Conservation (phyloP, 192 early-diverging fungal species). For the Umbelopsis ramanniana region DNA sequence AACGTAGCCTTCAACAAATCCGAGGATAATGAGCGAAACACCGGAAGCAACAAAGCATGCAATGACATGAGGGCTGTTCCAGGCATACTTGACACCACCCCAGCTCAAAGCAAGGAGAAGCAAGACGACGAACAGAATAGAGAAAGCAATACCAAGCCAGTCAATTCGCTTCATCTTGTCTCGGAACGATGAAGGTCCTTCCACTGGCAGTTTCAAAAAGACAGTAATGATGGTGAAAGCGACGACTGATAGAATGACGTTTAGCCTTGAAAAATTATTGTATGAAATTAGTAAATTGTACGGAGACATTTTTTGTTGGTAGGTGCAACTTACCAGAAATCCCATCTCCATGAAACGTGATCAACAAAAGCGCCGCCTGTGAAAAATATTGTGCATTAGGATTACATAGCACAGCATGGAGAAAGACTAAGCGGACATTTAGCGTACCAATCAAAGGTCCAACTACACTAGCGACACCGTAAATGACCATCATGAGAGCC, state of each 20-base stretch:
- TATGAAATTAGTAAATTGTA: slow-evolving; percentile 1
- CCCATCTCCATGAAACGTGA: slow-evolving; percentile 72
- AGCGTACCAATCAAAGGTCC: slow-evolving; percentile 60
- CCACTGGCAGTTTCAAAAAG: slow-evolving; percentile 56
- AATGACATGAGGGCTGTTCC: slow-evolving; percentile 60
- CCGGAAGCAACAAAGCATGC: slow-evolving; percentile 51
- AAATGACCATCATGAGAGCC: slow-evolving; percentile 61
- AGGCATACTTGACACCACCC: slow-evolving; percentile 66
- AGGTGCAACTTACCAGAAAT: slow-evolving; percentile 63
- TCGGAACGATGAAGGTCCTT: slow-evolving; percentile 40
- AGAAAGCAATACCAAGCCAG: slow-evolving; percentile 57
- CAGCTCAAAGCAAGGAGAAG: slow-evolving; percentile 65
- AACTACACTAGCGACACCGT: slow-evolving; percentile 62
- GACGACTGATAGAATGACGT: slow-evolving; percentile 27
- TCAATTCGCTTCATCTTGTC: slow-evolving; percentile 67
- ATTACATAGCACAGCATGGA: neutral
- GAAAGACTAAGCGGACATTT: neutral
- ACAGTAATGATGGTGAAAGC: slow-evolving; percentile 34
- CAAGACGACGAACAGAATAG: slow-evolving; percentile 52
- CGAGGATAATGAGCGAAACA: slow-evolving; percentile 44
- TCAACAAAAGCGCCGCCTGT: slow-evolving; percentile 71
- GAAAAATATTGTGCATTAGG: neutral
- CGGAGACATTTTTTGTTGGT: slow-evolving; percentile 46
- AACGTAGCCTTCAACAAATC: slow-evolving; percentile 56
- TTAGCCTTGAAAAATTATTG: slow-evolving; percentile 25